Evolutionary conservation across 495 filamentous ascomycete genomes (phyloP).

Genomic region (Penicillium goetzii): DNA sequence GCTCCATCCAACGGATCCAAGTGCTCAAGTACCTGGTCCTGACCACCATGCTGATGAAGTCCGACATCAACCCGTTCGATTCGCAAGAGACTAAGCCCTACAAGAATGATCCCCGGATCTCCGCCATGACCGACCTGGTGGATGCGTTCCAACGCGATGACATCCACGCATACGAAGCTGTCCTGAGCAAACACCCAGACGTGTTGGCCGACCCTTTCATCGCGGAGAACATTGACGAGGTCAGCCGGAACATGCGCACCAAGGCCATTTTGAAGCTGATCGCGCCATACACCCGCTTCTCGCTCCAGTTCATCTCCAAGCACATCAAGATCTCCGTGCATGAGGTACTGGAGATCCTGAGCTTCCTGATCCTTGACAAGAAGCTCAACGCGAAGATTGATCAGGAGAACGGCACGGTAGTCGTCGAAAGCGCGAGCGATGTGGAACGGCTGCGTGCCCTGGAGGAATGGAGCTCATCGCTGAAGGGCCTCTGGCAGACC

Average conservation of each 20-base stretch:
- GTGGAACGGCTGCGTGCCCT: slow-evolving; percentile 74
- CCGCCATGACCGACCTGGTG: slow-evolving; percentile 95
- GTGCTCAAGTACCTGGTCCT: slow-evolving; percentile 97
- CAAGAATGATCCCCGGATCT: slow-evolving; percentile 90
- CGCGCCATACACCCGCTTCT: slow-evolving; percentile 92
- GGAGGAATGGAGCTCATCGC: slow-evolving; percentile 69
- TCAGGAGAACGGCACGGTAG: slow-evolving; percentile 79
- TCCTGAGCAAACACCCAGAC: slow-evolving; percentile 86
- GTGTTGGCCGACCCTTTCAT: slow-evolving; percentile 93
- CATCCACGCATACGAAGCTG: slow-evolving; percentile 85
- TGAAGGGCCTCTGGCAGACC: slow-evolving; percentile 64
- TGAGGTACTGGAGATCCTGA: slow-evolving; percentile 91
- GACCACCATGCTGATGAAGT: slow-evolving; percentile 98
- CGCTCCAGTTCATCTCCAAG: slow-evolving; percentile 79
- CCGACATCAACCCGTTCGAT: slow-evolving; percentile 99
- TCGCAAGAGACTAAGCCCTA: slow-evolving; percentile 99
- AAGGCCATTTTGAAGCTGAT: slow-evolving; percentile 93
- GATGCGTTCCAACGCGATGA: slow-evolving; percentile 97
- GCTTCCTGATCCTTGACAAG: slow-evolving; percentile 88
- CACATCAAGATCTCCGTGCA: slow-evolving; percentile 79
- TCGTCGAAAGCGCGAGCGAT: slow-evolving; percentile 76
- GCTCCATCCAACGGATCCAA: slow-evolving; percentile 92
- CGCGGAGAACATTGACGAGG: slow-evolving; percentile 98
- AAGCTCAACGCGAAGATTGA: slow-evolving; percentile 88
- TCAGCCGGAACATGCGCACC: slow-evolving; percentile 96